These are phyloP conservation scores for Scheffersomyces illinoinensis DNA, from an alignment of 1,139 yeast genomes.

Conservation along the genomic window DNA sequence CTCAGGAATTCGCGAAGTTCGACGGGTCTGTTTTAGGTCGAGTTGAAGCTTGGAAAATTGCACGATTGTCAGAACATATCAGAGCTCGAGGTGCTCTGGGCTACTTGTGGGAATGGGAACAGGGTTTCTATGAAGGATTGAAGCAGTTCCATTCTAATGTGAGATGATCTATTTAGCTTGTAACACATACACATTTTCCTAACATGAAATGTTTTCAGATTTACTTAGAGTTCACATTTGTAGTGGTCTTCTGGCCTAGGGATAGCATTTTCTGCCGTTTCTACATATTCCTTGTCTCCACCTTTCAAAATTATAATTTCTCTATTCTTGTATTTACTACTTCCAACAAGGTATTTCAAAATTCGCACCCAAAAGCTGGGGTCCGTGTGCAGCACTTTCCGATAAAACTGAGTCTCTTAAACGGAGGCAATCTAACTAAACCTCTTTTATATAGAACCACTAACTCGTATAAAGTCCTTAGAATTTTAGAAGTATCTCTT, in stretches of 20 bases:
- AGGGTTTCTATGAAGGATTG: slow-evolving; percentile 72
- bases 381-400: background rate
- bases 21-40: slow-evolving; percentile 77
- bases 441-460: background rate
- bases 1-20: slow-evolving; percentile 63
- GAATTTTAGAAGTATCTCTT: background rate
- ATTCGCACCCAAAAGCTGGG: background rate
- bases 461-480: background rate
- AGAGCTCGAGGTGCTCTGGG: slow-evolving; percentile 53
- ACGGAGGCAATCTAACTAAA: background rate
- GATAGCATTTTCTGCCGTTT: too few relatives aligned
- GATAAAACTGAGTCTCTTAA: background rate
- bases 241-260: background rate
- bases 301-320: too few relatives aligned
- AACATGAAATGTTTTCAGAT: background rate
- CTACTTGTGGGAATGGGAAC: slow-evolving; percentile 84
- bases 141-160: slow-evolving; percentile 21
- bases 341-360: background rate
- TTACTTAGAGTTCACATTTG: background rate
- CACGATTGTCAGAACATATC: slow-evolving; percentile 56
- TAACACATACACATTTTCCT: background rate
- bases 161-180: background rate
- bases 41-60: slow-evolving; percentile 61
- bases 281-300: background rate
- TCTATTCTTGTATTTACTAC: background rate